Evolutionary conservation across 768 basidiomycete genomes (phyloP), one percentile per base, ranked within the genome.

Genomic region (Dioszegia aurantiaca): DNA sequence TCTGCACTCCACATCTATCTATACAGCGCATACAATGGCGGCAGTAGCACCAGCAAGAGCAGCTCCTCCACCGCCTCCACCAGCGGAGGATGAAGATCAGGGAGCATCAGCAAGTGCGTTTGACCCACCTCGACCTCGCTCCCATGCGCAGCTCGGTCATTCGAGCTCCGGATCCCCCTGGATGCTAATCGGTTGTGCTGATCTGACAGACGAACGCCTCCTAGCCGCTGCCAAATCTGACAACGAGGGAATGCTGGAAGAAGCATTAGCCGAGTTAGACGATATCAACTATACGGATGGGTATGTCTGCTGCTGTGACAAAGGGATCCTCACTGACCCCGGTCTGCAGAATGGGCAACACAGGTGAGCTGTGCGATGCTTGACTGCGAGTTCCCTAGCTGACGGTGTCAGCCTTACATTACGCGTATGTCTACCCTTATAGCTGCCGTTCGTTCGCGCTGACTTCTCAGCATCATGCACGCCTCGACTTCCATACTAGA

Each of bases 281-380:
- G 86, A 90, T 71, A 85, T 90, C 61, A 92, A 92, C 75, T 84
- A 80, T 66, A 80, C 81, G 66, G 89, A 90, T 70, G 87, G 87
- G 88, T 88, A 69, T 63, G 87, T 81, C 6, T 42, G 31, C 55
- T 40, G 44, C 43, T 10, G 56, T 24, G 4, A 26, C 19, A 16
- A 28, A 17, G 23, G 19, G 48, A 46, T 26, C 27, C 16, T 12
- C 19, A 16, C 39, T 36, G 53, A 47, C 40, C 36, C n/a, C n/a
- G 31, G 33, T 37, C 47, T 46, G 4, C 65, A 81, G 78, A 17
- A 72, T 89, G 67, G 89, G 89, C 52, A 88, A 90, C 75, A 90
- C 89, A 58, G 86, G 88, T 88, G 75, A 56, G 44, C 42, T 47
- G n/a, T 10, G 16, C 4, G 46, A 16, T 17, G 8, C 24, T 9